These are phyloP conservation scores for Solanum sparsipilum DNA, from an alignment of 257 asterid genomes.

Conservation along the genomic window DNA sequence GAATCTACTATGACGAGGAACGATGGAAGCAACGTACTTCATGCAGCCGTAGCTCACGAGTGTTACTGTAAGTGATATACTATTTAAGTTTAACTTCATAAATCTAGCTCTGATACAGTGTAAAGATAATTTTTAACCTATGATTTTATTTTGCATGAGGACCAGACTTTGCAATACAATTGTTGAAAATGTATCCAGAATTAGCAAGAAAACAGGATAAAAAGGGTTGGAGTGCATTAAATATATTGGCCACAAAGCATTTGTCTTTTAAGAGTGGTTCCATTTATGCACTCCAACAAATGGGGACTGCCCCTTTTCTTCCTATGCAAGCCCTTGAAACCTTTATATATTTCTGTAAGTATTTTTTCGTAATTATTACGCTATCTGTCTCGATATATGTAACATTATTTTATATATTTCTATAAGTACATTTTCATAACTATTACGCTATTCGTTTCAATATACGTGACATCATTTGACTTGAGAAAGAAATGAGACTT, in stretches of 20 bases:
- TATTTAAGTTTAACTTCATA: not conserved
- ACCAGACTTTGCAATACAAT: not conserved
- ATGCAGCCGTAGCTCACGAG: not conserved
- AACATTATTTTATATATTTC: no score
- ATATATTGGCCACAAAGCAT: not conserved
- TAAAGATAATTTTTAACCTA: not conserved
- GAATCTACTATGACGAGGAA: not conserved
- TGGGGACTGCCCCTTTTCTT: not conserved
- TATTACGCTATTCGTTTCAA: no score
- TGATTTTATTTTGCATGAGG: not conserved
- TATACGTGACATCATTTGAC: no score
- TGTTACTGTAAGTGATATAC: not conserved
- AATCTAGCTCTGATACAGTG: no score
- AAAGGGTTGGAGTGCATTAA: not conserved
- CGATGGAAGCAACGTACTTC: not conserved
- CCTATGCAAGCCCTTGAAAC: not conserved
- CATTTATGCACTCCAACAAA: not conserved
- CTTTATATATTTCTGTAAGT: not conserved
- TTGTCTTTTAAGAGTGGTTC: constrained; percentile 1
- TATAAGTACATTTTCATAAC: no score
- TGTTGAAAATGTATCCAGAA: not conserved
- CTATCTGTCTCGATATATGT: no score
- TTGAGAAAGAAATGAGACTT: no score
- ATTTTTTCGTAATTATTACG: no score
- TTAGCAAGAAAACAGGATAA: not conserved